A percentile compares a stretch with the other conserved stretches of the same genome.
phyloP scores from a whole-genome alignment of 2,329 filamentous ascomycete genomes.

The Dryadomyces quercivorus region DNA sequence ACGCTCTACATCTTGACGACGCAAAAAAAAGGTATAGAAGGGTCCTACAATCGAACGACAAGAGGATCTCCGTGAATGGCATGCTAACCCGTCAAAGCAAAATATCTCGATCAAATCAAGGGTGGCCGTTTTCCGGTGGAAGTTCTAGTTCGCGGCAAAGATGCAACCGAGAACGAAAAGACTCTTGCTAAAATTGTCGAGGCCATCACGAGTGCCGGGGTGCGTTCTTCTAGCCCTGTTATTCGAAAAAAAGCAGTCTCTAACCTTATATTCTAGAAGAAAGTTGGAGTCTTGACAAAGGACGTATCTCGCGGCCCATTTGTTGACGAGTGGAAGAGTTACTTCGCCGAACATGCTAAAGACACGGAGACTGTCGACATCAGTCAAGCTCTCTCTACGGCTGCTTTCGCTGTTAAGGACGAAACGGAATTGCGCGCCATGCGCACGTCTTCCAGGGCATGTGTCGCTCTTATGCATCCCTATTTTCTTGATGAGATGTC shows the following conservation, averaged over 20 bases:
- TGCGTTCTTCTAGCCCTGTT: constrained; percentile 31
- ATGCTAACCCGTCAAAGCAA: constrained; percentile 41
- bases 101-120: constrained; percentile 85
- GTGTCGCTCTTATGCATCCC: constrained; percentile 85
- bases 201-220: constrained; percentile 75
- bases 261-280: constrained; percentile 46
- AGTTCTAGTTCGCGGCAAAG: constrained; percentile 83
- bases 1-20: constrained; percentile 88
- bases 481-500: constrained; percentile 99
- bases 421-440: constrained; percentile 89
- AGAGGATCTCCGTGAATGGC: no score
- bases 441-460: constrained; percentile 86
- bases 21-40: constrained; percentile 72
- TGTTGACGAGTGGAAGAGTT: constrained; percentile 89
- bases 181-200: constrained; percentile 76
- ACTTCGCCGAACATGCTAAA: constrained; percentile 65
- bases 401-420: constrained; percentile 86
- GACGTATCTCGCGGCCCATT: constrained; percentile 80
- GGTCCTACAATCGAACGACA: neutral
- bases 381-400: constrained; percentile 64
- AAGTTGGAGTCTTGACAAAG: constrained; percentile 77
- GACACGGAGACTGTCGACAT: constrained; percentile 86
- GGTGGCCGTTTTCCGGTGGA: constrained; percentile 87
- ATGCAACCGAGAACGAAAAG: constrained; percentile 82
- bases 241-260: neutral